Base-by-base conservation (phyloP, 345 rosid genomes). In the Salix exigua region DNA sequence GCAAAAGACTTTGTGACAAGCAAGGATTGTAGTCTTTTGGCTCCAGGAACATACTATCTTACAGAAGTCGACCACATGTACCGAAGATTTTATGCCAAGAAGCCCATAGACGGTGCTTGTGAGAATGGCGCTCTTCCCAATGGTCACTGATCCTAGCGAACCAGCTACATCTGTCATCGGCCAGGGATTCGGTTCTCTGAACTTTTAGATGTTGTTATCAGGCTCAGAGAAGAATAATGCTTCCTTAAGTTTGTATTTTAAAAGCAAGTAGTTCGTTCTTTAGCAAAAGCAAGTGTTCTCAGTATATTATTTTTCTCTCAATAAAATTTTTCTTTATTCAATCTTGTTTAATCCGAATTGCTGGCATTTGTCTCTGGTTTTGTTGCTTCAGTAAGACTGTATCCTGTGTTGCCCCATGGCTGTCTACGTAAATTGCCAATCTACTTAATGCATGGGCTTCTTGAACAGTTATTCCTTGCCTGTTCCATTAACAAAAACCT, bases 1-100 rank as follows among this genome's bases (percentile, higher is more conserved):
- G 96, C 88, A 63, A 96, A 92, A 77, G 98, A 89, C 89, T 94
- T 90, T n/a, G 88, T 89, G 85, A 96, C 99, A 4, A 94, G 86
- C 90, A 89, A 96, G 76, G 99, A 94, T 73, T 84, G 84, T 73
- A 90, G 93, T 84, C 91, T 90, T 73, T 82, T 96, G 88, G 86
- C 96, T 72, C 91, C 97, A 0, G 99, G 94, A 63, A 91, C 99
- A 33, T 92, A 89, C 88, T 96, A 91, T 73, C 93, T 96, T 74
- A 96, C 96, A 2, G 91, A 96, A 85, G 98, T 94, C 4, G 99
- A 96, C 82, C 85, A 93, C 48, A 85, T 80, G 93, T 96, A 94
- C 85, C 88, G 98, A 79, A 90, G 99, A 84, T 96, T 96, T 83
- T 96, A 96, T 37, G 87, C 92, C 44, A 80, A 87, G 88, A 96